Evolutionary conservation across 352 stramenopile species (phyloP), one percentile per base, ranked within the genome.

Genomic region (Phytophthora melonis): DNA sequence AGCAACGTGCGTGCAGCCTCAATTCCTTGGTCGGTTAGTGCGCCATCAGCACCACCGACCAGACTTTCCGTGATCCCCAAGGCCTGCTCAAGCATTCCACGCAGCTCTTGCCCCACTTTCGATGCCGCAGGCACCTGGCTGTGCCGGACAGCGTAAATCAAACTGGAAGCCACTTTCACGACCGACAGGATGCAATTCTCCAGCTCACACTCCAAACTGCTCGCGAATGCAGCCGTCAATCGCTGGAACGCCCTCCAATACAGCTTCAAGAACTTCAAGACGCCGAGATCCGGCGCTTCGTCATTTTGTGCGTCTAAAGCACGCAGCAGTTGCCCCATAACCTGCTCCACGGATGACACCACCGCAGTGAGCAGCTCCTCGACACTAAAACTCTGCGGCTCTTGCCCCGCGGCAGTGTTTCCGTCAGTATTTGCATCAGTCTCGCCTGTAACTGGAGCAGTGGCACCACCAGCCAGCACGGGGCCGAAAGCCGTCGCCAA

Each of bases 161-260:
- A 71, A 70, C 53, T 78, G 0, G 77, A 73, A 14, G 75, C 75
- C 21, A 84, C 76, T 36, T 89, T 87, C 3, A 86, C 79, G 50
- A 80, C 25, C 14, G 68, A 68, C 57, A 87, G 41, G 3, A 89
- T 66, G 21, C 77, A 78, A 49, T 77, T 78, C 30, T 89, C 79
- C n/a, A 89, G 45, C 57, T 87, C 60, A 6, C 58, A 74, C 27
- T 76, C 74, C 30, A 86, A 53, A 16, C 19, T 60, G n/a, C 57
- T 54, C 4, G 68, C 39, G 41, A 80, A 84, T 23, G 66, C 53
- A 6, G 78, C 45, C 19, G 88, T 77, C 41, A 91, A 79, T 18
- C 86, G 83, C 58, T 91, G 82, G 60, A 93, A 89, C 18, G 82
- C 86, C 16, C 83, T 77, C 76, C 84, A 82, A 41, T 86, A 89